Evolutionary conservation across 306 rosid genomes (phyloP), one percentile per base, ranked within the genome.

Genomic region (Hippophae gyantsensis): DNA sequence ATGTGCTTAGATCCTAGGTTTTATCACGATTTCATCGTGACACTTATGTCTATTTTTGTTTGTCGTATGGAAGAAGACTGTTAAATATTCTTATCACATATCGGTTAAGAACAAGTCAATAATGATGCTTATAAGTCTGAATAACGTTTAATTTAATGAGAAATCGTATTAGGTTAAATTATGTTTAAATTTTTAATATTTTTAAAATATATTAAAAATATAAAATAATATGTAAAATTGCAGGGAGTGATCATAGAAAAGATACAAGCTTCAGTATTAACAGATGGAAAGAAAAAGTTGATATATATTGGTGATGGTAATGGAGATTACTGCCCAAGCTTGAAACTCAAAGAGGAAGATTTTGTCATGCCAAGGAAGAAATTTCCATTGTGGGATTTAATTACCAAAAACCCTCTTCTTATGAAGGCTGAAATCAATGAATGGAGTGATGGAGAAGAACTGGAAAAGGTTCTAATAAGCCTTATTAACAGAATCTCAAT

Each of bases 301-400:
- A 72, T 72, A 41, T 65, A 72, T 18, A 48, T 72, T 27, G 76
- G 76, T 9, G 76, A 72, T 42, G 76, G 71, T 2, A 48, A 18
- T 60, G 76, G 76, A 9, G 76, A 72, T 54, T 72, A 65, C 53
- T 72, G 76, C 59, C 76, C 76, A 11, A 72, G 71, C 56, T 48
- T 65, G 71, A 72, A 42, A 71, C 76, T 72, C 62, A 65, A 59
- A 41, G 76, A 65, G 40, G 46, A 42, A 5, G 63, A 72, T 48
- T 72, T 59, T 9, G 58, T 65, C 6, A 65, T 65, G 71, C 76
- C 71, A 4, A 72, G 76, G 63, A 72, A 72, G 57, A 64, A 64
- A 4, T 64, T 58, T 46, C 76, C 76, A 18, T 56, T 64, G 6
- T 71, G 50, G 57, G 76, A 71, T 7, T 48, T 57, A 42, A 71